Evolutionary conservation across 768 basidiomycete species (phyloP).

Genomic region (Tylopilus vinaceipallidus): DNA sequence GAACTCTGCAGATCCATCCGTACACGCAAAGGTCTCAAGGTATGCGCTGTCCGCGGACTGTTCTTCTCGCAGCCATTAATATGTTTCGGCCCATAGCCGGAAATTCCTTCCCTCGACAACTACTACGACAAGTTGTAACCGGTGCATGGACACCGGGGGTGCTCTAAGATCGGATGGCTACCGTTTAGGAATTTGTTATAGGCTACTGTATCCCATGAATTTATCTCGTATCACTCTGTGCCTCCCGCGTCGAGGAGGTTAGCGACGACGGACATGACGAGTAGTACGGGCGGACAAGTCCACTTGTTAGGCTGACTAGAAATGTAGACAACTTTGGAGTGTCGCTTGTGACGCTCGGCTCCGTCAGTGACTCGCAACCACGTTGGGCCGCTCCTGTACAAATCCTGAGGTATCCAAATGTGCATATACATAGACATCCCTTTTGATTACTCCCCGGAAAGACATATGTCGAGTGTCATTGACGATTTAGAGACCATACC

Average conservation of each 20-base stretch:
- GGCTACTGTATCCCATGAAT: slow-evolving; percentile 17
- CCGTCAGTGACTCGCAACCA: slow-evolving; percentile 17
- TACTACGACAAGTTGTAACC: slow-evolving; percentile 92
- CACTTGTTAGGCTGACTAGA: too few species aligned
- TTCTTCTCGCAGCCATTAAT: slow-evolving; percentile 7
- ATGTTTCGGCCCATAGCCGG: slow-evolving; percentile 51
- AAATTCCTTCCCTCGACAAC: slow-evolving; percentile 81
- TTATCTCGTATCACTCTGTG: slow-evolving; percentile 11
- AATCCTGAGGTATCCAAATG: slow-evolving; percentile 4
- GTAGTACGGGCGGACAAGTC: too few species aligned
- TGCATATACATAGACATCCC: too few species aligned
- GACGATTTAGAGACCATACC: slow-evolving; percentile 30
- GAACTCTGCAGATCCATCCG: slow-evolving; percentile 80
- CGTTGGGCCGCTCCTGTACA: background rate
- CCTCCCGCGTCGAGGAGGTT: background rate
- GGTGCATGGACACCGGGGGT: background rate
- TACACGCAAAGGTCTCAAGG: slow-evolving; percentile 94
- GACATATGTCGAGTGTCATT: slow-evolving; percentile 17
- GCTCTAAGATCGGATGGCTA: slow-evolving; percentile 8
- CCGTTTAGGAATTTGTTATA: slow-evolving; percentile 12
- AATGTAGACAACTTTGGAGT: too few species aligned
- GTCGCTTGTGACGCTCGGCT: slow-evolving; percentile 1
- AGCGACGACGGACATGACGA: too few species aligned
- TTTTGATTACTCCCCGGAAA: background rate
- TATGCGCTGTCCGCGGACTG: slow-evolving; percentile 24